Evolutionary conservation across 2,329 filamentous ascomycete genomes (phyloP).

Genomic region (Colletotrichum australisinense): DNA sequence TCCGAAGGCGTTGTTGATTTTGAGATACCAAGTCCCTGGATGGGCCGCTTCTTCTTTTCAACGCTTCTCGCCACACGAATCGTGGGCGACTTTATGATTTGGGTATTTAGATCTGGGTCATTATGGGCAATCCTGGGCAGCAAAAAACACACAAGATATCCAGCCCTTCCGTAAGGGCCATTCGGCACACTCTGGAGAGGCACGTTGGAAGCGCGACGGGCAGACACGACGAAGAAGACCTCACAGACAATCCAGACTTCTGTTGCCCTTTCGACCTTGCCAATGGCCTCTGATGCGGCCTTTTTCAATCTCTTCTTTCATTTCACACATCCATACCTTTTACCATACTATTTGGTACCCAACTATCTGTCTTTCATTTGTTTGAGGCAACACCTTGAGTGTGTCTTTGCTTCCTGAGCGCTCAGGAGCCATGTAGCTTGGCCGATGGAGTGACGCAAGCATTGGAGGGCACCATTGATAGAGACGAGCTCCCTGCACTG

Average conservation of each 20-base stretch:
- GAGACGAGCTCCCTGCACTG: conserved; percentile 7
- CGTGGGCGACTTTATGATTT: conserved; percentile 30
- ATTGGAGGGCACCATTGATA: not conserved
- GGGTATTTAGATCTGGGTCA: conserved; percentile 32
- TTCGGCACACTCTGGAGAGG: conserved; percentile 9
- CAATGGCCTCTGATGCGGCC: conserved; percentile 2
- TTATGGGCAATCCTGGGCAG: conserved; percentile 29
- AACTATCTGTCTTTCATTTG: conserved; percentile 26
- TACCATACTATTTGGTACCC: conserved; percentile 25
- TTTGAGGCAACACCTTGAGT: conserved; percentile 6
- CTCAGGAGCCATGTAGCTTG: not conserved
- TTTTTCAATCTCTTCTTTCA: not conserved
- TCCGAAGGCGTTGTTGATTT: conserved; percentile 37
- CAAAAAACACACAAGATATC: conserved; percentile 32
- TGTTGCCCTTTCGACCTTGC: not conserved
- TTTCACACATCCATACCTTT: conserved; percentile 23
- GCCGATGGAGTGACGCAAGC: conserved; percentile 24
- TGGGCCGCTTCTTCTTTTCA: conserved; percentile 35
- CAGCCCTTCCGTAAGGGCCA: conserved; percentile 2
- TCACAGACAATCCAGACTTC: not conserved
- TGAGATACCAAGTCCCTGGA: conserved; percentile 37
- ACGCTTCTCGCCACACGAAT: conserved; percentile 23
- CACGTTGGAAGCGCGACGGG: not conserved
- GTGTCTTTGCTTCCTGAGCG: not conserved
- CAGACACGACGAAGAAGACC: not conserved